Conservation (phyloP, 2,329 filamentous ascomycete species). For the Trichoderma simmonsii region DNA sequence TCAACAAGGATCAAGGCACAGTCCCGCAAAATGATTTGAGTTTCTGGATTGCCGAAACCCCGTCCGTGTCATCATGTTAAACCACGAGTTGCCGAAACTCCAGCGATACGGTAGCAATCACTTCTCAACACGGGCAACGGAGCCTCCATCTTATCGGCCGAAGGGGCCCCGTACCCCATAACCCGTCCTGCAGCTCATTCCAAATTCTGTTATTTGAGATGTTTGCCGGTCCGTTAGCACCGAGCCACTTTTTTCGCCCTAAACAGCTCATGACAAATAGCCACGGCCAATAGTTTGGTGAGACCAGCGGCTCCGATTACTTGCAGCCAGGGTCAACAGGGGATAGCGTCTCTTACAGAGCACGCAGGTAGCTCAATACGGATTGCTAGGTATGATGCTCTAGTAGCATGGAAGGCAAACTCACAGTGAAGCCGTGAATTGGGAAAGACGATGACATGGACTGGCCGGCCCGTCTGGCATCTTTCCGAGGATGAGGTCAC, state of each 20-base stretch:
- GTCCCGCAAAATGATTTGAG: conserved; percentile 17
- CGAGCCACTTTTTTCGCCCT: conserved; percentile 1
- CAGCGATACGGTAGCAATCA: background rate
- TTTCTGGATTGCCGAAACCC: background rate
- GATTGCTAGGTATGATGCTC: background rate
- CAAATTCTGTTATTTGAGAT: conserved; percentile 11
- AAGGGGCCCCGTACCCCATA: background rate
- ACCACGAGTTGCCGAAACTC: background rate
- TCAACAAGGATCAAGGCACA: background rate
- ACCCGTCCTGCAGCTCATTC: conserved; percentile 15
- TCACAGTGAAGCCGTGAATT: background rate
- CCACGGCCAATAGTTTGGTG: background rate
- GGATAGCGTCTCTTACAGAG: background rate
- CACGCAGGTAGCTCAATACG: background rate
- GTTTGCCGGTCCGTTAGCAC: background rate
- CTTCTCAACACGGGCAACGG: background rate
- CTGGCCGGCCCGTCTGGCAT: background rate
- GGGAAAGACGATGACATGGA: background rate
- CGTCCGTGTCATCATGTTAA: background rate
- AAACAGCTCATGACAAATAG: conserved; percentile 11
- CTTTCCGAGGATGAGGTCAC: background rate
- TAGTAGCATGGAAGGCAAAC: background rate
- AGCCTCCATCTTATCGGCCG: background rate
- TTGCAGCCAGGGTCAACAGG: background rate
- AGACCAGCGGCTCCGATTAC: background rate